Evolutionary conservation across 805 yeast species (phyloP), one percentile per base, ranked within the genome.

Genomic region (Brettanomyces custersianus): DNA sequence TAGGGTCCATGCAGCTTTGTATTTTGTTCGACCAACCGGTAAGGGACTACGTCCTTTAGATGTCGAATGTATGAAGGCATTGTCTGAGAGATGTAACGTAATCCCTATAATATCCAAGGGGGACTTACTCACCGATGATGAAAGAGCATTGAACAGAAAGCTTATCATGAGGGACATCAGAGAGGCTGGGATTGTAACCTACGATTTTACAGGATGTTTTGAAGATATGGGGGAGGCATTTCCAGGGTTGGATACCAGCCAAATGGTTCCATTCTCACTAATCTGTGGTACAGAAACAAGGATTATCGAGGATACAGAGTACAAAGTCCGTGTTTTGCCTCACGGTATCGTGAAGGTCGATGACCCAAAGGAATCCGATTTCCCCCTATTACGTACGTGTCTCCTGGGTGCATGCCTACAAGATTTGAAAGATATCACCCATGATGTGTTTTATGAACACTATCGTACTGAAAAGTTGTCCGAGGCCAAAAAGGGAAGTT

Each of bases 261-360:
- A 45, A 12, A 32, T 56, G 23, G 47, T 85, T 44, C 98, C 98
- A 33, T 88, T 85, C 64, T 95, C 97, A 10, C 81, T 92, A 42
- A 78, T 87, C 30, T 95, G 95, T 15, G 84, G 95, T 10, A 81
- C 86, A 7, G 77, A 74, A 44, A 77, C 80, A 27, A 75, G 74
- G 44, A 63, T 68, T 32, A 59, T 71, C 33, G 88, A 82, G 54
- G 94, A 94, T 34, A 68, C 77, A 50, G 56, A 53, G 27, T 88
- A 83, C 27, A 70, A 78, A 38, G 95, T 90, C 19, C 74, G 95
- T 62, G 72, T 72, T 52, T 80, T 83, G 51, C 88, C 88, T 39
- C 82, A 94, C 87, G 95, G 95, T 20, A 58, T 75, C 27, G 88
- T 81, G 25, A 86, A 80, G 54, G 81, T 83, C 37, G 94, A 83